A percentile compares a stretch with the other conserved stretches of the same genome.
Conservation (phyloP, 2,329 filamentous ascomycete species). For the Rutstroemia sp. region DNA sequence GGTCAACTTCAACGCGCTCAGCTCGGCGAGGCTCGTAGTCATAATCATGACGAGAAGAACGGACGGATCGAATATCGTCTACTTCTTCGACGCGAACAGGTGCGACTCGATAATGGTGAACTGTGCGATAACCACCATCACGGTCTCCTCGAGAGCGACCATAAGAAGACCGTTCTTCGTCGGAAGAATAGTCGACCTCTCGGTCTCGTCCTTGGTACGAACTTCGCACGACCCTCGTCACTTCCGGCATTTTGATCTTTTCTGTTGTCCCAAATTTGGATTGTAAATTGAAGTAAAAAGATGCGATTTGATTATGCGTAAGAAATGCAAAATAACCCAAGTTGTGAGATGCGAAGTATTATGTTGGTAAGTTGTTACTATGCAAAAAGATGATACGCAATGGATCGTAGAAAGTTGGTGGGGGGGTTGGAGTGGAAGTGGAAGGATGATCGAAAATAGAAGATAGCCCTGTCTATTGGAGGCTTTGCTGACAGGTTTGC, state of each 20-base stretch:
- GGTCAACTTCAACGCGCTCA: slow-evolving; percentile 5
- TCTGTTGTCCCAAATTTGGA: no score
- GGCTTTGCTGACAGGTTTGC: not conserved
- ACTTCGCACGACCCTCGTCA: slow-evolving; percentile 18
- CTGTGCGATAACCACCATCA: slow-evolving; percentile 24
- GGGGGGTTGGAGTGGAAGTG: no score
- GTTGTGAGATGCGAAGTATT: no score
- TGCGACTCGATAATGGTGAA: slow-evolving; percentile 28
- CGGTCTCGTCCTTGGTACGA: slow-evolving; percentile 14
- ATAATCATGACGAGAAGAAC: slow-evolving; percentile 20
- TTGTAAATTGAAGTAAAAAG: no score
- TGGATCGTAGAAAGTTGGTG: no score
- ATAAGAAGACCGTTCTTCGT: slow-evolving; percentile 25
- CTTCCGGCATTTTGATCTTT: slow-evolving; percentile 19
- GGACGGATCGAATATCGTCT: slow-evolving; percentile 23
- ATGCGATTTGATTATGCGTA: no score
- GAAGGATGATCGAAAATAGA: no score
- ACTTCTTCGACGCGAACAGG: slow-evolving; percentile 24
- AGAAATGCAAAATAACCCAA: no score
- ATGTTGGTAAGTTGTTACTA: no score
- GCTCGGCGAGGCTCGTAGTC: not conserved
- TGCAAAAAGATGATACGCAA: no score
- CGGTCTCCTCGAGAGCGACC: slow-evolving; percentile 14
- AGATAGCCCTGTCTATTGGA: not conserved
- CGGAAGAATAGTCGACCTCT: slow-evolving; percentile 27